Base-by-base conservation (phyloP, 345 rosid genomes). In the Eutrema japonicum region DNA sequence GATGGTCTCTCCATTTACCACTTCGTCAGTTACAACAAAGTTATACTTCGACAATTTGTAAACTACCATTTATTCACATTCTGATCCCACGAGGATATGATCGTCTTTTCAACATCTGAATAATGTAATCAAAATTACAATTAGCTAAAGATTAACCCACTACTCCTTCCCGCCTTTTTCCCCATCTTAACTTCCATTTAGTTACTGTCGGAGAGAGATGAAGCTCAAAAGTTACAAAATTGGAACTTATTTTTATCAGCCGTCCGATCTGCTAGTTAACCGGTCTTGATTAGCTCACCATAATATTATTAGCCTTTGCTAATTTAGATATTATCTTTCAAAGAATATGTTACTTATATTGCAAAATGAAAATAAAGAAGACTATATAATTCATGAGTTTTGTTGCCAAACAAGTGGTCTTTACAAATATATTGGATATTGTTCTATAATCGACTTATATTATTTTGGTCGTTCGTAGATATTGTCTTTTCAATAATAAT, bases 171-270 rank as follows among this genome's bases (percentile, higher is more conserved):
- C 78, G 50, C 74, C 12, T 22, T 51, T 42, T 51, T 54, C 30
- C 37, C 37, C 43, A 10, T 48, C 12, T 45, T 43, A n/a, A 36
- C 33, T 55, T 14, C 13, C 53, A 74, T 61, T 57, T 47, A 38
- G 53, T 49, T 57, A 51, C 13, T 49, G 33, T 47, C 64, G 32
- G 71, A 37, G 16, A 65, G 66, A 56, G 26, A n/a, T 9, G 77
- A 64, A 57, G 37, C 52, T 66, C 66, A 74, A 57, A 22, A 67
- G 73, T 74, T 74, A 50, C 73, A 68, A 49, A 65, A 4, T 40
- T 65, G 33, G 33, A 36, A 55, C 33, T 35, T 12, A 36, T 13
- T 36, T 38, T 64, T 73, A 42, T 52, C 29, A 32, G 54, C 63
- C 37, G 48, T 63, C 27, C 10, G 70, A 72, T 72, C 18, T 10